phyloP scores from a whole-genome alignment of 805 yeast genomes.

The Metschnikowia bowlesiae region DNA sequence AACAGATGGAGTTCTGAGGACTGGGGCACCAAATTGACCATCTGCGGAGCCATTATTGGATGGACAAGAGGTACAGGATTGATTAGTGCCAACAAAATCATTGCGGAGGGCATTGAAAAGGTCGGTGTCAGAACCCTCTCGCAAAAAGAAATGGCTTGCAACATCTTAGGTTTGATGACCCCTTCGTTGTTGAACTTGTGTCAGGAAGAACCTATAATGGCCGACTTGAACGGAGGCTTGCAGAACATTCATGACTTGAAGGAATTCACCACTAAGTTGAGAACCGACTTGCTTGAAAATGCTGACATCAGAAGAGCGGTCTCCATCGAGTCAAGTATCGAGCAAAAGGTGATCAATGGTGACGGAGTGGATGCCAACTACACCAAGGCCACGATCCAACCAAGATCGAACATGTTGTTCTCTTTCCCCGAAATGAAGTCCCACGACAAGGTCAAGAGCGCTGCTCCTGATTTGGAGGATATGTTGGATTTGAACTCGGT shows the following conservation, averaged over 20 bases:
- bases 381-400: conserved; percentile 71
- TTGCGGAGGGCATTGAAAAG: conserved; percentile 95
- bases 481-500: conserved; percentile 88
- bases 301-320: conserved; percentile 95
- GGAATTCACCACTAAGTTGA: conserved; percentile 74
- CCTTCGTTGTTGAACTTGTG: conserved; percentile 81
- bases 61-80: conserved; percentile 99
- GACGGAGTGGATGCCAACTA: conserved; percentile 83
- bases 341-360: conserved; percentile 81
- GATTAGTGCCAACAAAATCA: conserved; percentile 94
- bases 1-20: conserved; percentile 99
- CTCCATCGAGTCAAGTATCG: conserved; percentile 87
- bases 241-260: conserved; percentile 89
- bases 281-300: conserved; percentile 71
- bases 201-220: conserved; percentile 93
- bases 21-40: conserved; percentile 90
- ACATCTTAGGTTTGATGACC: conserved; percentile 87
- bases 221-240: conserved; percentile 98
- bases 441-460: conserved; percentile 64
- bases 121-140: conserved; percentile 97
- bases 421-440: conserved; percentile 87
- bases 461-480: conserved; percentile 78
- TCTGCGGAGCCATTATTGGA: conserved; percentile 98
- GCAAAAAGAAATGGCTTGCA: conserved; percentile 99
- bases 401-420: conserved; percentile 92